Conservation (phyloP, 148 eudicot genomes). For the Rhododendron molle region DNA sequence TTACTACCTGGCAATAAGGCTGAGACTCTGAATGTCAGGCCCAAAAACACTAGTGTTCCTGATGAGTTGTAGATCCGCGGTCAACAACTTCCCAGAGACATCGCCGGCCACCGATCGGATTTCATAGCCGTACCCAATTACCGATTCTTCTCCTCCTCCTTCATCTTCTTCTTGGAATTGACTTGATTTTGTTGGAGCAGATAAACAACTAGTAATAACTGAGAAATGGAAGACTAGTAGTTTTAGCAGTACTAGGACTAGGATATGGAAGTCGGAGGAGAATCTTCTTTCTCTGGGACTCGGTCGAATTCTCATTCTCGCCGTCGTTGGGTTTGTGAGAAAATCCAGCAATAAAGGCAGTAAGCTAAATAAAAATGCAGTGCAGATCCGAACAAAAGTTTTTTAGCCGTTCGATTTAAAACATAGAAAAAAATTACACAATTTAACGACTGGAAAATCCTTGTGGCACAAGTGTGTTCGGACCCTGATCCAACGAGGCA, state of each 20-base stretch:
- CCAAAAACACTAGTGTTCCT: slow-evolving; percentile 41
- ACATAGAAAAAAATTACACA: no score
- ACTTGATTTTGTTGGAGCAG: background rate
- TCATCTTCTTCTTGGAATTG: background rate
- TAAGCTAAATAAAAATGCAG: no score
- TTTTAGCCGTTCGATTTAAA: no score
- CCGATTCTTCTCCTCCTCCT: background rate
- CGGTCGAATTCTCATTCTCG: background rate
- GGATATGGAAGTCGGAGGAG: background rate
- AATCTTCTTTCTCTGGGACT: background rate
- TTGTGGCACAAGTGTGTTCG: no score
- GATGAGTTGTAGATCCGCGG: slow-evolving; percentile 40
- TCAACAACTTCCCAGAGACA: slow-evolving; percentile 18
- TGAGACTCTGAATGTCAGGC: slow-evolving; percentile 32
- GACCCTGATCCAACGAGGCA: no score
- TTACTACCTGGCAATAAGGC: background rate
- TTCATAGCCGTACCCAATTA: slow-evolving; percentile 44
- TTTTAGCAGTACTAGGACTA: background rate
- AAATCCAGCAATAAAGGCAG: background rate
- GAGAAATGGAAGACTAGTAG: background rate
- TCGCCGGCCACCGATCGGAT: slow-evolving; percentile 20
- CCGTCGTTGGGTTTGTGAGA: background rate
- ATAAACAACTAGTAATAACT: background rate
- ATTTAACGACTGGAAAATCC: no score
- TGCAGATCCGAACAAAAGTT: no score